Evolutionary conservation across 1,284 basidiomycete species (phyloP), one percentile per base, ranked within the genome.

Genomic region (Austroboletus niveus): DNA sequence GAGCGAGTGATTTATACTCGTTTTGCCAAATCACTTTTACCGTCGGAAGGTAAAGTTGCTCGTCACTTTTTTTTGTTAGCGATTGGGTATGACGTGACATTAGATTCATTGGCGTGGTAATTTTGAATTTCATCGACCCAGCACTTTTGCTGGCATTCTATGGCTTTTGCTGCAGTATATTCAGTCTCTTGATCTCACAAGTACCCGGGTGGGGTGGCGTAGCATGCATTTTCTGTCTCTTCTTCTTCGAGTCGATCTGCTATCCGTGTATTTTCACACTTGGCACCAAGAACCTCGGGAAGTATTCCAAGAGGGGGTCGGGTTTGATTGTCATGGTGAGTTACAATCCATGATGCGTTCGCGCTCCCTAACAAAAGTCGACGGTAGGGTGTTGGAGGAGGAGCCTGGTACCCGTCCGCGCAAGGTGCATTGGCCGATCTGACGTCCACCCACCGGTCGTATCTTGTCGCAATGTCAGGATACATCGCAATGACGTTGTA

Each of bases 241-340:
- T 89, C 78, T 89, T 87, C 77, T 89, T 88, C 69, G 87, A 89
- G 68, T 84, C 82, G 8, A 83, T 85, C 59, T 85, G 84, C 63
- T 85, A 85, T 62, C 83, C 84, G 5, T 81, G 84, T 59, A 84
- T 89, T 53, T 88, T 87, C 72, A 84, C 84, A 1, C 74, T 90
- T 36, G 84, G 79, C 8, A 92, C 88, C 32, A 79, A 82, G 67
- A 81, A 83, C 60, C 73, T 89, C 43, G 88, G 87, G 32, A 74
- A 75, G 50, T 77, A 87, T 71, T 87, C 87, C 5, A 87, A 88
- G 69, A 73, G 75, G 48, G 87, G 82, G 1, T 85, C 87, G 14
- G 81, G 82, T 51, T 68, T 89, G 52, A 81, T 90, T 54, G 86
- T 87, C 52, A 84, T 84, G 82, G 63, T 57, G 47, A 47, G 52